Conservation (phyloP, 257 asterid species). For the Anisodus tanguticus region DNA sequence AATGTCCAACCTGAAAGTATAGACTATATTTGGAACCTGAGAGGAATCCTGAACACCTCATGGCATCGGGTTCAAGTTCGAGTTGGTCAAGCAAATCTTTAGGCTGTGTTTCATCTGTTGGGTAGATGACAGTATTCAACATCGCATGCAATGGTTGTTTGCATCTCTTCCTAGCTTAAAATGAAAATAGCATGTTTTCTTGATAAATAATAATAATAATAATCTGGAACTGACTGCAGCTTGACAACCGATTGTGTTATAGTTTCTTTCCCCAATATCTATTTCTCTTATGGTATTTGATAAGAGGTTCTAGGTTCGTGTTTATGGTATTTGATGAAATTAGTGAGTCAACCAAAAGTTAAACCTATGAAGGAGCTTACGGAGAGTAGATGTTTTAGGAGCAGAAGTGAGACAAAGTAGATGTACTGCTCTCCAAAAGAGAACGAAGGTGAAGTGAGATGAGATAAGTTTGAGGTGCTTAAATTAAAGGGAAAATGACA, state of each 20-base stretch:
- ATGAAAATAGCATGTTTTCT: constrained; percentile 13
- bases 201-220: neutral
- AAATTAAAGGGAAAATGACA: neutral
- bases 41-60: constrained; percentile 92
- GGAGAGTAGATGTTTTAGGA: neutral
- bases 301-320: too few species aligned
- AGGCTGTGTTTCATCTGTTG: constrained; percentile 36
- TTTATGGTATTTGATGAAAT: too few species aligned
- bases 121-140: neutral
- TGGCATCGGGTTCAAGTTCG: constrained; percentile 91
- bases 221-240: neutral
- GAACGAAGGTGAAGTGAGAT: neutral
- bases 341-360: neutral
- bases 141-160: neutral
- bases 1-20: constrained; percentile 94
- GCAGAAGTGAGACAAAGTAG: neutral
- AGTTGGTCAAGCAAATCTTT: constrained; percentile 76
- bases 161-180: constrained; percentile 12
- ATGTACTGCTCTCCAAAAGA: neutral
- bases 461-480: neutral
- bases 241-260: neutral
- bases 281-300: too few species aligned
- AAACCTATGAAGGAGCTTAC: neutral
- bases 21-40: constrained; percentile 83
- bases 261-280: neutral